Percentiles rank a stretch among this genome's conserved stretches.
phyloP scores from a whole-genome alignment of 495 filamentous ascomycete species.

The Trichocladium uniseriatum region DNA sequence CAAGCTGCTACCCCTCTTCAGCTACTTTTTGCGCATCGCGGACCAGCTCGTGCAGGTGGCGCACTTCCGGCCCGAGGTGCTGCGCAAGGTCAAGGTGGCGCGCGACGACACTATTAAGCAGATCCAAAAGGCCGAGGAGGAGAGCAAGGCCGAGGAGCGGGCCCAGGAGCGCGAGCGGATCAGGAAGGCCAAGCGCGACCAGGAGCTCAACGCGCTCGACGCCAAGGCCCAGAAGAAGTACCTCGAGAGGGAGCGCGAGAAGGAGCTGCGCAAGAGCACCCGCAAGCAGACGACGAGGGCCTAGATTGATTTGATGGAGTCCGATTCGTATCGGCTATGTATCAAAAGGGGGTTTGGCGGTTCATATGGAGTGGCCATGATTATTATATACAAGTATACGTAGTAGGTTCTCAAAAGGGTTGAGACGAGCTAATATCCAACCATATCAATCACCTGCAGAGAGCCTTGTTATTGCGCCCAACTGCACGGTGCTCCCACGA shows the following conservation, averaged over 20 bases:
- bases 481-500: too few relatives aligned
- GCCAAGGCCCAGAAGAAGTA: constrained; percentile 95
- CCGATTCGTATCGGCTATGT: background rate
- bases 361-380: too few relatives aligned
- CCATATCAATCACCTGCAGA: too few relatives aligned
- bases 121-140: constrained; percentile 72
- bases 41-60: constrained; percentile 67
- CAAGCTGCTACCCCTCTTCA: constrained; percentile 64
- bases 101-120: constrained; percentile 77
- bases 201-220: constrained; percentile 66
- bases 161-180: constrained; percentile 65
- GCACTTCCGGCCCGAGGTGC: constrained; percentile 83
- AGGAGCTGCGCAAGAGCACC: constrained; percentile 60
- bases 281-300: constrained; percentile 58
- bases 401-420: too few relatives aligned
- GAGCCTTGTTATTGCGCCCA: too few relatives aligned
- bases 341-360: too few relatives aligned
- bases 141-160: constrained; percentile 91
- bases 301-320: too few relatives aligned
- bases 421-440: too few relatives aligned
- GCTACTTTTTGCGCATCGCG: constrained; percentile 71
- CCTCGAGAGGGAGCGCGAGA: constrained; percentile 81
- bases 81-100: constrained; percentile 67
- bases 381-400: too few relatives aligned
- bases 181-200: constrained; percentile 90